Conservation (phyloP, 805 yeast species). For the Metahyphopichia silvanorum region DNA sequence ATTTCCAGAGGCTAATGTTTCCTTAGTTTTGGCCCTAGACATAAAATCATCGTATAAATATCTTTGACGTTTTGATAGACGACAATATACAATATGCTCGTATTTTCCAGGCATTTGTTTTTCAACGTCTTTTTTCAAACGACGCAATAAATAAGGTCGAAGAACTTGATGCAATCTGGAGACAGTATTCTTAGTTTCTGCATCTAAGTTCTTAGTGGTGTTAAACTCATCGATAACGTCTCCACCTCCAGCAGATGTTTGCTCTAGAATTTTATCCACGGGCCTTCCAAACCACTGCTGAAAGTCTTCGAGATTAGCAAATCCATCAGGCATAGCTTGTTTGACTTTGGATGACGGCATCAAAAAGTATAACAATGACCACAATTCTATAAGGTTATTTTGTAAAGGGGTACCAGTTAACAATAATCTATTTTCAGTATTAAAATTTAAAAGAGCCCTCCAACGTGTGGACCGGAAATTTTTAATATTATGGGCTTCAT, state of each 20-base stretch:
- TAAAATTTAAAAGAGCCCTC: slow-evolving; percentile 93
- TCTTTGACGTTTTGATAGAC: slow-evolving; percentile 88
- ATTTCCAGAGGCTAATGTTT: slow-evolving; percentile 90
- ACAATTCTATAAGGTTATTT: slow-evolving; percentile 88
- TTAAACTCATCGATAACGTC: slow-evolving; percentile 43
- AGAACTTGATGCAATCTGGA: slow-evolving; percentile 87
- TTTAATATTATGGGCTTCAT: slow-evolving; percentile 97
- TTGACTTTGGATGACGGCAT: slow-evolving; percentile 85
- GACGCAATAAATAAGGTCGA: slow-evolving; percentile 86
- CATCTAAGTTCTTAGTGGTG: slow-evolving; percentile 46
- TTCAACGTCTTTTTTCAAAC: slow-evolving; percentile 94
- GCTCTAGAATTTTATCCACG: slow-evolving; percentile 87
- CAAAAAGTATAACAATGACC: slow-evolving; percentile 91
- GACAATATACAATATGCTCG: slow-evolving; percentile 91
- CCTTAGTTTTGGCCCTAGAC: slow-evolving; percentile 94
- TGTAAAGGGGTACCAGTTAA: slow-evolving; percentile 97
- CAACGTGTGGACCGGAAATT: slow-evolving; percentile 95
- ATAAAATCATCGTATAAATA: slow-evolving; percentile 92
- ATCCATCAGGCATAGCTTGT: slow-evolving; percentile 87
- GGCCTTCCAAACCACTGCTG: slow-evolving; percentile 99
- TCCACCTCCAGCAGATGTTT: slow-evolving; percentile 44
- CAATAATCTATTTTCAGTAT: slow-evolving; percentile 81
- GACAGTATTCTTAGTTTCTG: slow-evolving; percentile 82
- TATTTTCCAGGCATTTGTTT: slow-evolving; percentile 98
- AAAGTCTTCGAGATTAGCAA: slow-evolving; percentile 92